These are phyloP conservation scores for Stagonosporopsis cucurbitacearum DNA, from an alignment of 2,329 filamentous ascomycete genomes.

Conservation along the genomic window DNA sequence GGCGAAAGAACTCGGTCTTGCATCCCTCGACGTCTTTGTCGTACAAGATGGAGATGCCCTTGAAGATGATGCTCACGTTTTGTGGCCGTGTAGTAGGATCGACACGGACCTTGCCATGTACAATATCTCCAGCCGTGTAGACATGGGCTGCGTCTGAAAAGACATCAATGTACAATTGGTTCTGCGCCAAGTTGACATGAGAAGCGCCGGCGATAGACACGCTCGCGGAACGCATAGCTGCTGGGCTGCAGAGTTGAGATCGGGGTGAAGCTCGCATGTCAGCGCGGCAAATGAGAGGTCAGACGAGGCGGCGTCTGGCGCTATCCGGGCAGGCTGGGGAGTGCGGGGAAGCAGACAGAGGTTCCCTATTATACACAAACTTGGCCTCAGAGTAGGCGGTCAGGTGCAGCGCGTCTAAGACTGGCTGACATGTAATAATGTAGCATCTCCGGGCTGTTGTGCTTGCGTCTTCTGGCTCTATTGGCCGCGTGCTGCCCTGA, in stretches of 20 bases:
- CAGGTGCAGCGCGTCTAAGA: background rate
- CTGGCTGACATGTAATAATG: background rate
- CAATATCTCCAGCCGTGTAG: constrained; percentile 30
- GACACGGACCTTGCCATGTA: constrained; percentile 31
- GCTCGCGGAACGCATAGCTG: constrained; percentile 12
- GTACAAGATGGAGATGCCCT: constrained; percentile 21
- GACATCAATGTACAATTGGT: constrained; percentile 27
- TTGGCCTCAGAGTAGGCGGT: constrained; percentile 1
- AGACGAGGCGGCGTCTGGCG: background rate
- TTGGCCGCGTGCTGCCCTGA: background rate
- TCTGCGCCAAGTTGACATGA: constrained; percentile 22
- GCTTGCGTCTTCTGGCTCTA: background rate
- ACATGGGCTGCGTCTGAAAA: constrained; percentile 15
- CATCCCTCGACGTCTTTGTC: constrained; percentile 19
- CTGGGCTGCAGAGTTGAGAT: background rate
- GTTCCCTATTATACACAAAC: constrained; percentile 2
- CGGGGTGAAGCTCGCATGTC: constrained; percentile 1
- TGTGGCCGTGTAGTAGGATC: constrained; percentile 28
- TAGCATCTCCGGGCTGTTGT: constrained; percentile 4
- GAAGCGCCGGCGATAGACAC: constrained; percentile 13
- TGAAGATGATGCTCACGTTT: constrained; percentile 26
- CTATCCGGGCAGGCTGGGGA: constrained; percentile 2
- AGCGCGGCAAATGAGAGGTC: background rate
- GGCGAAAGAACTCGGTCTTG: constrained; percentile 28
- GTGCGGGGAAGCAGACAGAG: constrained; percentile 15